These are phyloP conservation scores for Cryptosporidium ubiquitum DNA, from an alignment of 169 alveolate species.

Conservation along the genomic window DNA sequence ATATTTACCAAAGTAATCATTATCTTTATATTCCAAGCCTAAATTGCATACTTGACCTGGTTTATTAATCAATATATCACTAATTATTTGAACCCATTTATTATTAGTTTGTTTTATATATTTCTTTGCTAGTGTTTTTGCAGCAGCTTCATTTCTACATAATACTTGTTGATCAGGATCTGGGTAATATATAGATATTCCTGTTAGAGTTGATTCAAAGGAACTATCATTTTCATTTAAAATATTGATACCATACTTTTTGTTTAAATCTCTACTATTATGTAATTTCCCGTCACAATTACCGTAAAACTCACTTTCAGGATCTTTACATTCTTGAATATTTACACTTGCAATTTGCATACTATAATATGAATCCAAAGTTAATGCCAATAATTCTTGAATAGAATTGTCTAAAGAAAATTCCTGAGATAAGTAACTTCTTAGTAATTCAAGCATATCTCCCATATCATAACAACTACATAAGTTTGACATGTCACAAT, in stretches of 20 bases:
- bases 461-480: slow-evolving; percentile 79
- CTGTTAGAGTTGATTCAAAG: slow-evolving; percentile 73
- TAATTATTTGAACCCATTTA: slow-evolving; percentile 47
- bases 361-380: slow-evolving; percentile 66
- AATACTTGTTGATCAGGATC: slow-evolving; percentile 74
- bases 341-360: slow-evolving; percentile 70
- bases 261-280: slow-evolving; percentile 36
- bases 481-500: slow-evolving; percentile 77
- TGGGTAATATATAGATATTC: slow-evolving; percentile 78
- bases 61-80: slow-evolving; percentile 35
- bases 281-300: not conserved
- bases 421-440: slow-evolving; percentile 75
- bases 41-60: slow-evolving; percentile 57
- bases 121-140: slow-evolving; percentile 22
- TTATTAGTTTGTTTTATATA: slow-evolving; percentile 16
- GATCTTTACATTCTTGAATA: slow-evolving; percentile 33
- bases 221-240: slow-evolving; percentile 3
- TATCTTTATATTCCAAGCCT: not conserved
- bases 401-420: slow-evolving; percentile 68
- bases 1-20: not conserved
- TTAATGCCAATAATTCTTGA: slow-evolving; percentile 72
- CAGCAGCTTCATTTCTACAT: slow-evolving; percentile 26
- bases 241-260: not conserved
- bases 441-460: slow-evolving; percentile 76
- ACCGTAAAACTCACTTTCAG: not conserved